Evolutionary conservation across 78 protist species (phyloP), one percentile per base, ranked within the genome.

Genomic region (Protostelium mycophagum): DNA sequence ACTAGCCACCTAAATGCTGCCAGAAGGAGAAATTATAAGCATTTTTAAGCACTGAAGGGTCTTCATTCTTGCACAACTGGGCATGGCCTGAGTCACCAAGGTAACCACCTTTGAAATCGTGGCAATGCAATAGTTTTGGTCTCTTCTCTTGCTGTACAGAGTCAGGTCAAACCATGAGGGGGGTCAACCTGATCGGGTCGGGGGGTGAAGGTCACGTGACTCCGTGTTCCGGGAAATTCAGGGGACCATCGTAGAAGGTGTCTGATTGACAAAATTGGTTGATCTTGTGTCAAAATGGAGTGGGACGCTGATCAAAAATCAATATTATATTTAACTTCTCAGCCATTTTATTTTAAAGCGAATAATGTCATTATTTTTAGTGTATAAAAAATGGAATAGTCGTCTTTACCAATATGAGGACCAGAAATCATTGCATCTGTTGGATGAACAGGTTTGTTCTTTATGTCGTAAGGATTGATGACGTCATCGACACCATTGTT

Each of bases 51-150:
- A 5, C 37, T 83, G 34, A 0, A 1, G 9, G 1, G 1, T 35
- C 63, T 5, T 38, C 85, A 86, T 28, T 38, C 31, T 5, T 25
- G 73, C 31, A 25, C 31, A 51, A 25, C 73, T 51, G 73, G 16
- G 31, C 84, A 29, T 39, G 83, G 1, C 0, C 5, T 35, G 39
- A 38, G 51, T 91, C 28, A 1, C 25, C 87, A 0, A 39, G 0
- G 25, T 91, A 91, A 0, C 93, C 93, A 73, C 83, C 83, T 89
- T 86, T 91, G 89, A 91, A 86, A 86, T 91, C 93, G 38, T 91
- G 93, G 31, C 93, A 91, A 51, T 86, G 89, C 29, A 91, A 63
- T 28, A 91, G 0, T 36, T 85, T 35, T 51, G 31, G 31, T 16
- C 73, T 51, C 73, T 51, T 51, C 73, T 16, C 16, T 16, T 51